Percentiles rank a stretch among this genome's conserved stretches.
Evolutionary conservation across 306 rosid species (phyloP).

Genomic region (Ochetophila trinervis): DNA sequence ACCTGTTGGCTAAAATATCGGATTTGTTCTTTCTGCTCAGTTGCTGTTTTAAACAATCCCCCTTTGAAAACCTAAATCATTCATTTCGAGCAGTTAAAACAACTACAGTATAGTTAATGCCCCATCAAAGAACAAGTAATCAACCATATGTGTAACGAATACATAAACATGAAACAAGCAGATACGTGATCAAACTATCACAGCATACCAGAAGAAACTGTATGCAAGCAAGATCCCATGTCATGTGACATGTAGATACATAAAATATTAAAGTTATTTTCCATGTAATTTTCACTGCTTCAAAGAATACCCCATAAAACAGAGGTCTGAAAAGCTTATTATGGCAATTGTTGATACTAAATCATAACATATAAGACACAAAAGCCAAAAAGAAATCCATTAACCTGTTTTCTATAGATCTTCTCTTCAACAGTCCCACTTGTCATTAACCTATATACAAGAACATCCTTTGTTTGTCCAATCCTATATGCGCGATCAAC

Average conservation of each 20-base stretch:
- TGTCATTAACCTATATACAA: slow-evolving; percentile 91
- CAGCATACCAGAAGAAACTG: background rate
- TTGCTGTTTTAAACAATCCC: slow-evolving; percentile 84
- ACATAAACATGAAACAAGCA: background rate
- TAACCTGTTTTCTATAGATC: slow-evolving; percentile 91
- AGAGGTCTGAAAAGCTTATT: background rate
- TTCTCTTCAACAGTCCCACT: slow-evolving; percentile 97
- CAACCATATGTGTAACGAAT: background rate
- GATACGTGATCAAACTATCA: background rate
- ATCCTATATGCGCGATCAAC: slow-evolving; percentile 98
- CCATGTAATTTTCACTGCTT: too few species aligned
- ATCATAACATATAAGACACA: background rate
- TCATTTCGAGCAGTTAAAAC: slow-evolving; percentile 18
- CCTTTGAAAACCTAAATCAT: slow-evolving; percentile 70
- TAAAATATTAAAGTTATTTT: too few species aligned
- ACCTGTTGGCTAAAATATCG: slow-evolving; percentile 97
- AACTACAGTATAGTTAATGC: slow-evolving; percentile 3
- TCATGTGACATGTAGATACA: background rate
- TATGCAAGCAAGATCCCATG: background rate
- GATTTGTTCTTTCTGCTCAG: slow-evolving; percentile 91
- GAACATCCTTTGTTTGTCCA: slow-evolving; percentile 86
- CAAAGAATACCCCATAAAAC: background rate
- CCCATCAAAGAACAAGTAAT: background rate
- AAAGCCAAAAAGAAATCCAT: slow-evolving; percentile 2
- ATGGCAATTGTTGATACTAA: background rate